Conservation (phyloP, 805 yeast genomes). For the Nakazawaea ernobii region DNA sequence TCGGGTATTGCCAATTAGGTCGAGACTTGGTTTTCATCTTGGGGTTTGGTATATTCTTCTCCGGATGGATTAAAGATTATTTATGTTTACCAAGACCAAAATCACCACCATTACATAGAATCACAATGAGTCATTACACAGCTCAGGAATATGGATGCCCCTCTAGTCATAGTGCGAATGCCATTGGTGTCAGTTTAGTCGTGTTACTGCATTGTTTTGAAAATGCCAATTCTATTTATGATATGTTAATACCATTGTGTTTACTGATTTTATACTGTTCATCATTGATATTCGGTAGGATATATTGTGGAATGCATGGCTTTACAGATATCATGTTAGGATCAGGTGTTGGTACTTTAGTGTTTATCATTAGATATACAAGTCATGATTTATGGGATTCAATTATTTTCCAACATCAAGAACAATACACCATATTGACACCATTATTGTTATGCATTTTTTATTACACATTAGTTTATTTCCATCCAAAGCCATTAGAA, state of each 20-base stretch:
- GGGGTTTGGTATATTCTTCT: slow-evolving; percentile 65
- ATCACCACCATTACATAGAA: slow-evolving; percentile 86
- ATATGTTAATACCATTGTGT: slow-evolving; percentile 12
- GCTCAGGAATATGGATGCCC: slow-evolving; percentile 95
- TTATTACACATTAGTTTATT: slow-evolving; percentile 47
- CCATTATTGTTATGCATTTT: slow-evolving; percentile 32
- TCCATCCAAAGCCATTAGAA: slow-evolving; percentile 82
- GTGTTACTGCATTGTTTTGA: slow-evolving; percentile 20
- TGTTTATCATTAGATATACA: slow-evolving; percentile 42
- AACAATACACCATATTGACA: slow-evolving; percentile 15
- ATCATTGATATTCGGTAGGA: slow-evolving; percentile 70
- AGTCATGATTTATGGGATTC: slow-evolving; percentile 41
- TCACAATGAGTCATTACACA: slow-evolving; percentile 88
- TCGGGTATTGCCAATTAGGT: slow-evolving; percentile 52
- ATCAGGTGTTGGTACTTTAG: slow-evolving; percentile 48
- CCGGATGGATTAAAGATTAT: slow-evolving; percentile 77
- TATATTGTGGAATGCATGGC: slow-evolving; percentile 98
- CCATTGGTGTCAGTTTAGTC: slow-evolving; percentile 70
- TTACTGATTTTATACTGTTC: slow-evolving; percentile 41
- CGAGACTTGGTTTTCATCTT: slow-evolving; percentile 56
- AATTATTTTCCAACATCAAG: slow-evolving; percentile 26
- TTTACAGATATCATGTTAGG: slow-evolving; percentile 72
- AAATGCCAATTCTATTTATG: slow-evolving; percentile 13
- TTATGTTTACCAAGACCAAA: slow-evolving; percentile 88
- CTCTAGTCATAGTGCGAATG: slow-evolving; percentile 90